Base-by-base conservation (phyloP, 768 basidiomycete genomes). In the Cystobasidium onofrii region DNA sequence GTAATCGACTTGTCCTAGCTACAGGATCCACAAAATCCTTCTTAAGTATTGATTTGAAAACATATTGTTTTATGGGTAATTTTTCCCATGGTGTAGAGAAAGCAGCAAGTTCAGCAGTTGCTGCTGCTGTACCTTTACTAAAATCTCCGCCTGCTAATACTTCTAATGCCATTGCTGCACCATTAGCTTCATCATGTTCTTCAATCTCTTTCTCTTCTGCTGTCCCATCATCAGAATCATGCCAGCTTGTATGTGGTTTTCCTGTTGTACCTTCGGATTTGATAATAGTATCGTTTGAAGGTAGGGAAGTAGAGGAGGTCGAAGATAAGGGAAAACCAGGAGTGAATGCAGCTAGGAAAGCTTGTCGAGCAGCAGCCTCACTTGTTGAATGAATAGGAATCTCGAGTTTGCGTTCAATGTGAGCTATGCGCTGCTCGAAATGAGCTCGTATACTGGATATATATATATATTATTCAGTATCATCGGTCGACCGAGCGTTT, bases 91-190 rank as follows among this genome's bases (percentile, higher is more conserved):
- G 17, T 29, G 20, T 6, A 60, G 3, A 12, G 6, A 27, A 60
- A 2, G 33, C 13, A 34, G 57, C 17, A 6, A 34, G 57, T 15
- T 60, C 57, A 6, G 57, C 57, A 34, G 57, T 34, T 60, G 57
- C 25, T 15, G 27, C 25, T 6, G 57, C 17, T 60, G 57, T 60
- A 6, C 29, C 29, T 60, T 34, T 34, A 27, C 29, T 7, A 20
- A 60, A 33, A 36, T 71, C 54, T 13, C 69, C 50, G 7, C 66
- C 66, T 29, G 66, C 66, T 12, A 69, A 18, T 12, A 69, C 66
- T 54, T 69, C 66, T 23, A 69, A 69, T 25, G 41, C 46, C 66
- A 69, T 69, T 25, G 66, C 66, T 3, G 66, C 66, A 44, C 46
- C 31, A 18, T 69, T 50, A 34, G 46, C 66, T 44, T 69, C 66